Evolutionary conservation across 176 grass and related monocot genomes (phyloP), one percentile per base, ranked within the genome.

Genomic region (Juncus inflexus): DNA sequence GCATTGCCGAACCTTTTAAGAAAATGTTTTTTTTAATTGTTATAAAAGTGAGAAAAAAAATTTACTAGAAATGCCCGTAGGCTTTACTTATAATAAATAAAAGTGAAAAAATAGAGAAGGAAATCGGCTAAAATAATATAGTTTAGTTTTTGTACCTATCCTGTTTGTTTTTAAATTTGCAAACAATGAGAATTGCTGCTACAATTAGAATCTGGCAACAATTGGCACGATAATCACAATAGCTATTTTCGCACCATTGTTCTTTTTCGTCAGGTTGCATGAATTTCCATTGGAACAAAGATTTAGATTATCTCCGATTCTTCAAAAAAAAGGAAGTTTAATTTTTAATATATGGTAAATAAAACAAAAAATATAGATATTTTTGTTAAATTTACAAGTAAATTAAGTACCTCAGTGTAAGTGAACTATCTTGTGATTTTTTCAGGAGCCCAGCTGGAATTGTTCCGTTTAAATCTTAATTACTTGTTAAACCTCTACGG

Each of bases 401-500:
- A 67, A 69, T 59, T 28, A 75, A 65, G 28, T 5, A 87, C 89
- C 78, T 84, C 37, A 85, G 42, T n/a, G 9, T 77, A 43, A 92
- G 75, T 35, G 42, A 70, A 2, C 81, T 75, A 67, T 79, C 66
- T 77, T 79, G 50, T 61, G 42, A 53, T 37, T 75, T 83, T 70
- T 77, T 72, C 4, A 82, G 67, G 36, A 84, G 61, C 7, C 76
- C 66, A 35, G 71, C n/a, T 5, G 88, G 80, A 15, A 91, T 81
- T 40, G 66, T 58, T 41, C 78, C 74, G 49, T 40, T 73, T 9
- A 87, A 70, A 3, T 76, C 63, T 14, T 28, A 28, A 28, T 86
- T 90, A 2, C 69, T 55, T 1, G 74, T 87, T 35, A 91, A 87
- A 76, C 87, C 79, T 76, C 89, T 91, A n/a, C 37, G 11, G 40